phyloP scores from a whole-genome alignment of 78 protist species.

The Dictyostelium brefeldianum region DNA sequence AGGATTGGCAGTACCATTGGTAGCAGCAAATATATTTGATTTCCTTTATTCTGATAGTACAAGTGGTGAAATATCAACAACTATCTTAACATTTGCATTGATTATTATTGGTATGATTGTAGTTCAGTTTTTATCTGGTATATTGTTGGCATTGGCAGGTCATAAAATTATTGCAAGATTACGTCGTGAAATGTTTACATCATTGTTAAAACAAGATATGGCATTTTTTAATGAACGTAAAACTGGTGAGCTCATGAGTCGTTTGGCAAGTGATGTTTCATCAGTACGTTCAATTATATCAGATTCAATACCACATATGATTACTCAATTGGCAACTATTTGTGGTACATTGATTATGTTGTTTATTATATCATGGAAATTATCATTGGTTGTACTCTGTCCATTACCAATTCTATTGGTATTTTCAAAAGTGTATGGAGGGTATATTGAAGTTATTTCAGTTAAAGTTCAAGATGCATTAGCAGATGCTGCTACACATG shows the following conservation, averaged over 20 bases:
- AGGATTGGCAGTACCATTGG: constrained; percentile 61
- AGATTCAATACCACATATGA: constrained; percentile 52
- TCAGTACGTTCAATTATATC: constrained; percentile 66
- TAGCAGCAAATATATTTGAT: constrained; percentile 58
- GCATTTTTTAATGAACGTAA: constrained; percentile 93
- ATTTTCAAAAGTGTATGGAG: constrained; percentile 63
- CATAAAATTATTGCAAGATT: constrained; percentile 81
- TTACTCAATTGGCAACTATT: constrained; percentile 46
- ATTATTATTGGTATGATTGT: constrained; percentile 75
- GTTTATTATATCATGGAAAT: constrained; percentile 69
- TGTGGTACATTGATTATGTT: constrained; percentile 59
- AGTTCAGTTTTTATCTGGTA: constrained; percentile 59
- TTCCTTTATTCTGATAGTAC: constrained; percentile 13
- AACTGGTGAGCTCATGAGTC: constrained; percentile 93
- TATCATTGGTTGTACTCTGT: constrained; percentile 48
- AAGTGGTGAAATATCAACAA: constrained; percentile 7
- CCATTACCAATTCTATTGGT: constrained; percentile 61
- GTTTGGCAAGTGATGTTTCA: constrained; percentile 88
- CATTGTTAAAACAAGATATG: constrained; percentile 71
- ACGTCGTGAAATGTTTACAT: constrained; percentile 63
- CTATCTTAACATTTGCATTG: constrained; percentile 48
- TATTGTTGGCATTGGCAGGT: constrained; percentile 64
- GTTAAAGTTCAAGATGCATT: constrained; percentile 84
- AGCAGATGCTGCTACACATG: constrained; percentile 79
- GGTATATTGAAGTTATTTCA: constrained; percentile 46